A percentile compares a stretch with the other conserved stretches of the same genome.
phyloP scores from a whole-genome alignment of 2,329 filamentous ascomycete genomes.

The Talaromyces funiculosus region DNA sequence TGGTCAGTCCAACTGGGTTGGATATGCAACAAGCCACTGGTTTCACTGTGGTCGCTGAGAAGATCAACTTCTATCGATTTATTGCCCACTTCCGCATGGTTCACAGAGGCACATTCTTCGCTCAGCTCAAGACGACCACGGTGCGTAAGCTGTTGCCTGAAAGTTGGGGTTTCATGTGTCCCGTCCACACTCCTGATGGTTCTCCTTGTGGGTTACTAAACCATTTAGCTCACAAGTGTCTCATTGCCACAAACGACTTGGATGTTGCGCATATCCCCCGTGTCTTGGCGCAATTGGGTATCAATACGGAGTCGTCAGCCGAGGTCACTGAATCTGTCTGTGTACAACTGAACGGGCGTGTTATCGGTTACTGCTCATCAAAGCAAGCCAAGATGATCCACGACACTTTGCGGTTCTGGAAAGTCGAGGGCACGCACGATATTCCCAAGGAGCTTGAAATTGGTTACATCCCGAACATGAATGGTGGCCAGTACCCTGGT shows the following conservation, averaged over 20 bases:
- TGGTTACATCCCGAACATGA: constrained; percentile 81
- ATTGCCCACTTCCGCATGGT: constrained; percentile 99
- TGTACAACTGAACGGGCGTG: constrained; percentile 82
- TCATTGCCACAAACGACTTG: constrained; percentile 69
- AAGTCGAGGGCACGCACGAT: constrained; percentile 76
- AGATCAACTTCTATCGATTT: constrained; percentile 98
- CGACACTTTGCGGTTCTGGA: constrained; percentile 89
- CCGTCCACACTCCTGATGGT: constrained; percentile 95
- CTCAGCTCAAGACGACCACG: constrained; percentile 92
- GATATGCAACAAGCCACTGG: constrained; percentile 93
- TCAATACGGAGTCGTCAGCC: constrained; percentile 69
- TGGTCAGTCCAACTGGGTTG: constrained; percentile 83
- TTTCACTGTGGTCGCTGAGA: constrained; percentile 94
- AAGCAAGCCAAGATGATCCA: constrained; percentile 74
- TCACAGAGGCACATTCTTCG: constrained; percentile 97
- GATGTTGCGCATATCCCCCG: constrained; percentile 70
- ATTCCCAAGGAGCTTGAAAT: constrained; percentile 84
- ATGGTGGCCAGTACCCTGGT: constrained; percentile 91
- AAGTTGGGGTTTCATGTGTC: constrained; percentile 96
- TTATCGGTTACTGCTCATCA: constrained; percentile 85
- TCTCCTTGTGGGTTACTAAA: constrained; percentile 90
- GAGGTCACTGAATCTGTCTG: constrained; percentile 77
- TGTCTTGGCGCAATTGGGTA: constrained; percentile 72
- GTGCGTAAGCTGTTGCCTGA: constrained; percentile 93
- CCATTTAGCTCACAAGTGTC: constrained; percentile 91